Percentiles rank a stretch among this genome's conserved stretches.
Conservation (phyloP, 371 early-diverging fungal genomes). For the Zopfochytrium polystomum region DNA sequence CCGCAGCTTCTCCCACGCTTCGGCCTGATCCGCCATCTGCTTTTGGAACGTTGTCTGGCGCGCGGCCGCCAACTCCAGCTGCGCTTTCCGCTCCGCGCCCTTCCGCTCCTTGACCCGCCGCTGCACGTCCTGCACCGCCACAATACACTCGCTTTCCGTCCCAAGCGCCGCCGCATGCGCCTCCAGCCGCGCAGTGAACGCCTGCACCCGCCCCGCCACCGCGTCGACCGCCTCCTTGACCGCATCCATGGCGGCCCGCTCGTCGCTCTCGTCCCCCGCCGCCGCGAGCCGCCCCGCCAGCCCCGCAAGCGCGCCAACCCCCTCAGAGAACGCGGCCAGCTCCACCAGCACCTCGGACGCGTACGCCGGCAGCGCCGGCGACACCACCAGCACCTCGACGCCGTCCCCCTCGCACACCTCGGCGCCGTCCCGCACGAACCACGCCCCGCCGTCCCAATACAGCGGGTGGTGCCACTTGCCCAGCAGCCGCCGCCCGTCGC, state of each 20-base stretch:
- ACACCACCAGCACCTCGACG: not conserved
- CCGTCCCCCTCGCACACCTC: not conserved
- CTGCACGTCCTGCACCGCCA: not conserved
- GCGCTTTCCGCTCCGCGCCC: not conserved
- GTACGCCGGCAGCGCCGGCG: not conserved
- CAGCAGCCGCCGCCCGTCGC: not conserved
- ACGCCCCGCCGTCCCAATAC: not conserved
- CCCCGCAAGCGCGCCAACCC: not conserved
- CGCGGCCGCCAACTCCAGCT: not conserved
- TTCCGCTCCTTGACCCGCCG: not conserved
- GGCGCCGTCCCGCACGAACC: not conserved
- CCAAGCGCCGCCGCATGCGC: not conserved
- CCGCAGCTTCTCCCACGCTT: too few species aligned
- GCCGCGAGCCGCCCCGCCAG: not conserved
- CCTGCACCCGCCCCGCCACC: not conserved
- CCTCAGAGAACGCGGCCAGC: not conserved
- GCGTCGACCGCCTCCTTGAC: not conserved
- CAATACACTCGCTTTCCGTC: not conserved
- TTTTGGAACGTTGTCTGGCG: too few species aligned
- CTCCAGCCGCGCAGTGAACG: not conserved
- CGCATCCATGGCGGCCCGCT: not conserved
- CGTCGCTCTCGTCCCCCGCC: not conserved
- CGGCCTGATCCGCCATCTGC: too few species aligned
- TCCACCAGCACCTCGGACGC: not conserved
- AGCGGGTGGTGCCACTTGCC: conserved; percentile 2